These are phyloP conservation scores for Actinomortierella ambigua DNA, from an alignment of 371 early-diverging fungal species.

Conservation along the genomic window DNA sequence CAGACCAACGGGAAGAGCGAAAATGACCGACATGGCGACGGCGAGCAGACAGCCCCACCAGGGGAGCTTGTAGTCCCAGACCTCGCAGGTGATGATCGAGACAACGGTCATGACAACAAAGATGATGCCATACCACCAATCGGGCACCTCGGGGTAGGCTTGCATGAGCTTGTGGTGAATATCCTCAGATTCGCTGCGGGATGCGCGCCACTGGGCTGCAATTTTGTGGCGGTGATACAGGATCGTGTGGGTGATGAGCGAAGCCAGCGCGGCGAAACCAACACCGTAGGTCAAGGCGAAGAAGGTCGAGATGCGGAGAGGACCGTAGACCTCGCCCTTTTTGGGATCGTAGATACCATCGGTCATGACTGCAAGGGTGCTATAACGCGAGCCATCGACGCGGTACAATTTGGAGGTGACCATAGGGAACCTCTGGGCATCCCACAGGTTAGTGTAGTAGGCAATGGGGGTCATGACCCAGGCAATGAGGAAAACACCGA, in stretches of 20 bases:
- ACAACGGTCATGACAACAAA: conserved; percentile 60
- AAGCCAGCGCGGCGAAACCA: conserved; percentile 64
- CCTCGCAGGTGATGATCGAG: conserved; percentile 62
- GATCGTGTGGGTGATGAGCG: conserved; percentile 66
- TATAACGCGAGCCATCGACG: conserved; percentile 50
- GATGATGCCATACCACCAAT: conserved; percentile 72
- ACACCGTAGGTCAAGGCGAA: conserved; percentile 75
- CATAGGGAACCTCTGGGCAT: conserved; percentile 60
- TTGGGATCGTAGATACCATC: conserved; percentile 48
- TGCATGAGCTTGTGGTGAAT: conserved; percentile 56
- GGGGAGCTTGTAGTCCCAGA: conserved; percentile 59
- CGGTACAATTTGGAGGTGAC: conserved; percentile 58
- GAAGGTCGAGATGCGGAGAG: conserved; percentile 76
- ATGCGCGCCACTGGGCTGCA: conserved; percentile 46
- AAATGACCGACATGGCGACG: conserved; percentile 59
- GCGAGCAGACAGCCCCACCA: conserved; percentile 78
- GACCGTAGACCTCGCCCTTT: conserved; percentile 61
- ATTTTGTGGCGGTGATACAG: conserved; percentile 58
- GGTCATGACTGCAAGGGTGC: conserved; percentile 44
- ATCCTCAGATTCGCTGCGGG: conserved; percentile 48
- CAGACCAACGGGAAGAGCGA: conserved; percentile 81
- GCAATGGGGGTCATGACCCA: conserved; percentile 71
- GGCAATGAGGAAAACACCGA: conserved; percentile 62
- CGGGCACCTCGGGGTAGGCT: conserved; percentile 64
- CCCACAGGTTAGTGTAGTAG: conserved; percentile 67